Base-by-base conservation (phyloP, 306 rosid genomes). In the Nissolia schottii region DNA sequence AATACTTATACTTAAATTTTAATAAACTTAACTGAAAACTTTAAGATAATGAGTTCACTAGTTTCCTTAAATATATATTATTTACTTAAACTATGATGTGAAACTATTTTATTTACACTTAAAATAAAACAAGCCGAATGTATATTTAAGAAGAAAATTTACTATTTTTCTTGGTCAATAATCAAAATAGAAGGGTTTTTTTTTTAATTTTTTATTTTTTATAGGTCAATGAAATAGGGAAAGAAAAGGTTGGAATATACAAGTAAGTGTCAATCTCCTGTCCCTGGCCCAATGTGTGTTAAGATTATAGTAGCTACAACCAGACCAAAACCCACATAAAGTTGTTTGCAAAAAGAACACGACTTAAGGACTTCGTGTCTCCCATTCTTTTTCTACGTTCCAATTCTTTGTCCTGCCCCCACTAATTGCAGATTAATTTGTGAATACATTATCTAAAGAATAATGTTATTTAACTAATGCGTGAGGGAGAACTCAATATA, bases 231-330 rank as follows among this genome's bases (percentile, higher is more conserved):
- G 50, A 43, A 14, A 43, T 3, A 43, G 6, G 4, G 1, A 29
- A 22, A 22, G 13, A 24, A 43, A 18, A n/a, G n/a, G 46, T 27
- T 18, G 20, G 25, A 48, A 59, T 27, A 15, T 45, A 14, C 37
- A 46, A 14, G 45, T 34, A 4, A 60, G 59, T n/a, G 50, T 28
- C 69, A 37, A n/a, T 24, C 12, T 22, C 41, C 3, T 45, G 78
- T 53, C 63, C 78, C 78, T 45, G 78, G 64, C 63, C 78, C 78
- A 35, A 31, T 20, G 62, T 23, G n/a, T 61, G 62, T 73, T 61
- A 24, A 59, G 37, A 50, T 77, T 60, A 49, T 23, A 50, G 37
- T 23, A 50, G 37, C 11, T 61, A 51, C 22, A 51, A 37, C 11
- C 18, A 13, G 46, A 63, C 4, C 60, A 55, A 71, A n/a, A 55